Evolutionary conservation across 306 rosid species (phyloP).

Genomic region (Cucurbita moschata): DNA sequence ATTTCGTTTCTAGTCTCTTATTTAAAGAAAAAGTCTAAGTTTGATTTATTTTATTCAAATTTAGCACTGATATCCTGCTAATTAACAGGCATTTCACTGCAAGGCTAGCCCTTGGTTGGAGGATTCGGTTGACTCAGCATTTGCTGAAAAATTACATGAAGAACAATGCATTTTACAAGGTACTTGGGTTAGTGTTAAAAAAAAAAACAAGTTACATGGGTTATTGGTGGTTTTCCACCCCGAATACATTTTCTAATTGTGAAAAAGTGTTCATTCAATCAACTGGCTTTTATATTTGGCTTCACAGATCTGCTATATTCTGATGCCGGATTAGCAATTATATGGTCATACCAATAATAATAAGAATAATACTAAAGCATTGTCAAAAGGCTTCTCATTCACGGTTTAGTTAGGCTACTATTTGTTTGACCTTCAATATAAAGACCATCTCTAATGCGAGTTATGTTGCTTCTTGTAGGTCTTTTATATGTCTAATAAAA

Average conservation of each 20-base stretch:
- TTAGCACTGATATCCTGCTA: neutral
- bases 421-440: slow-evolving; percentile 2
- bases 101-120: slow-evolving; percentile 93
- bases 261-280: neutral
- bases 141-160: slow-evolving; percentile 65
- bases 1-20: neutral
- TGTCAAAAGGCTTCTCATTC: neutral
- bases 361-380: neutral
- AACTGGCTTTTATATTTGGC: neutral
- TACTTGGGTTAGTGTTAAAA: slow-evolving; percentile 10
- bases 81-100: slow-evolving; percentile 70
- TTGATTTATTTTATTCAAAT: neutral
- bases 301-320: neutral
- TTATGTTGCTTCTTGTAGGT: slow-evolving; percentile 40
- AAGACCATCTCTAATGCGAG: neutral
- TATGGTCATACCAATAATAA: neutral
- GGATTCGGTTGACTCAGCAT: slow-evolving; percentile 89
- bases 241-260: neutral
- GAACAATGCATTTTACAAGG: slow-evolving; percentile 96
- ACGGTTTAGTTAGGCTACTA: neutral
- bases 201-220: slow-evolving; percentile 42
- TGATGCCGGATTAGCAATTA: neutral
- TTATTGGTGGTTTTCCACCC: neutral
- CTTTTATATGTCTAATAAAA: slow-evolving; percentile 78
- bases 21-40: neutral